Base-by-base conservation (phyloP, 495 filamentous ascomycete genomes). In the Rostrohypoxylon terebratum region DNA sequence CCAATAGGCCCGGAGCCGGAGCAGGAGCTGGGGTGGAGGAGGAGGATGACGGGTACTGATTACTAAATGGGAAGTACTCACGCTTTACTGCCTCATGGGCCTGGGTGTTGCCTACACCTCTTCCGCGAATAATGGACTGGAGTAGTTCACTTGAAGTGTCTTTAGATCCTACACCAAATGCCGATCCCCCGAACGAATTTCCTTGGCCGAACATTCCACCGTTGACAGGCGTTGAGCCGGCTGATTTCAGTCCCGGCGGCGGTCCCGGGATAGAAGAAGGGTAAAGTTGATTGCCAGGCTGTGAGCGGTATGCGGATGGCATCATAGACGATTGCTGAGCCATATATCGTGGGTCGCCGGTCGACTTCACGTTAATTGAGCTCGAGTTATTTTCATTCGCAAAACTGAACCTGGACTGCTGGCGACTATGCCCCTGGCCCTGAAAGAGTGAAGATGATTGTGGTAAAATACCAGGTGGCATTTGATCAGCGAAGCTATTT, bases 231-330 rank as follows among this genome's bases (percentile, higher is more conserved):
- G 96, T 95, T 10, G 94, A 97, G 33, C 94, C 94, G 1, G 93
- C 92, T 3, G 94, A 94, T 83, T 99, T 98, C 59, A 99, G 86
- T 2, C 96, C 96, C 1, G 96, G 96, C 54, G 96, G 96, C 14
- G 96, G 96, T 3, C 94, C 94, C 75, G 96, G 93, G 60, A 97
- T 92, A 14, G 88, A 87, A 11, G 83, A 84, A 50, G 85, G 83
- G 75, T 89, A 93, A 74, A 88, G 90, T 72, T 90, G 90, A 69
- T 80, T 84, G 66, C 84, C 85, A 77, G 73, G 87, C 80, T 84
- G 92, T 78, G 77, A 89, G 77, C 87, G 83, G 48, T 87, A 87
- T 9, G 83, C 83, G 18, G 90, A 87, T 16, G 94, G 94, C 91
- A 98, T 94, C 89, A 96, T 92, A 10, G 91, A 91, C 3, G 91